Conservation (phyloP, 139 green algal species). For the Micractinium sp. region DNA sequence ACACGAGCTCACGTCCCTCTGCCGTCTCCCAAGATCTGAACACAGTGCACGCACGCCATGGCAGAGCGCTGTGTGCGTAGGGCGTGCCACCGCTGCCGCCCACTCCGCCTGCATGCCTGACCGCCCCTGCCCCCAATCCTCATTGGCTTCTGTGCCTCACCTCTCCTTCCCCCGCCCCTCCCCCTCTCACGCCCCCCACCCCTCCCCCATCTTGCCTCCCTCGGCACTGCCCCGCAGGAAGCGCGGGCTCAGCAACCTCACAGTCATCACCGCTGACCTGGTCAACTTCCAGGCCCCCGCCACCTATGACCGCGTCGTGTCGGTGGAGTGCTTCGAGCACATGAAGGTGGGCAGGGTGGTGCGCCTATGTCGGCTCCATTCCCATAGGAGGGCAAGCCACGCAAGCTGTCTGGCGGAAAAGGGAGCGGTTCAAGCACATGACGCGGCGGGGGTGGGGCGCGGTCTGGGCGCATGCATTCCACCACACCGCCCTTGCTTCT, state of each 20-base stretch:
- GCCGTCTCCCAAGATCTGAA: too few species aligned
- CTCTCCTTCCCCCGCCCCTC: background rate
- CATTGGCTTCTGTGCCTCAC: background rate
- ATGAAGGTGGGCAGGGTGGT: background rate
- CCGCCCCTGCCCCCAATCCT: background rate
- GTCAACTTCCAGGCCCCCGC: slow-evolving; percentile 63
- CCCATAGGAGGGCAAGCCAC: too few species aligned
- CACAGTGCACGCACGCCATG: too few species aligned
- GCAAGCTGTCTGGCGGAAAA: too few species aligned
- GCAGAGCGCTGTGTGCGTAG: too few species aligned
- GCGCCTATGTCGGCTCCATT: too few species aligned
- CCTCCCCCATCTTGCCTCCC: background rate
- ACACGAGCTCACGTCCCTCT: too few species aligned
- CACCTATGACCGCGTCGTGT: slow-evolving; percentile 89
- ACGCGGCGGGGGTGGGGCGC: too few species aligned
- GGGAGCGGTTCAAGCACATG: too few species aligned
- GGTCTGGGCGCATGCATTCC: too few species aligned
- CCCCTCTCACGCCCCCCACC: background rate
- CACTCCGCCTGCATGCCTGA: background rate
- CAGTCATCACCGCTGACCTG: slow-evolving; percentile 85
- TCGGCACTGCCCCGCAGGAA: slow-evolving; percentile 31
- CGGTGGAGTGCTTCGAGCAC: slow-evolving; percentile 86
- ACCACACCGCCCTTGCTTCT: background rate
- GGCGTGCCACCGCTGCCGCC: background rate
- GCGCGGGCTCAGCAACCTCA: slow-evolving; percentile 84